These are phyloP conservation scores for Paramecium tetraurelia DNA, from an alignment of 73 alveolate genomes.

Conservation along the genomic window DNA sequence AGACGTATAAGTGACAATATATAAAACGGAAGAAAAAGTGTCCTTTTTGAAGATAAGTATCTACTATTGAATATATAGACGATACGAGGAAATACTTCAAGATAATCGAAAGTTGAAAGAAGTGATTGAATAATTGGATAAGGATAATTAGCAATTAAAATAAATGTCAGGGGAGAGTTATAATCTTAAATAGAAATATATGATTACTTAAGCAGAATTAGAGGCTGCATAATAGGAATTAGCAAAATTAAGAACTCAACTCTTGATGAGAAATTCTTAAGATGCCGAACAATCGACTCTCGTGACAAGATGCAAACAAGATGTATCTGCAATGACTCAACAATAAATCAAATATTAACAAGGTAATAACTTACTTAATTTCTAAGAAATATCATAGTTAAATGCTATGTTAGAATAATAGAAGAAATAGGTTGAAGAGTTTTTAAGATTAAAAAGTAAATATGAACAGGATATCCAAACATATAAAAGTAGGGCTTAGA, in stretches of 20 bases:
- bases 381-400: not conserved
- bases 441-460: not conserved
- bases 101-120: slow-evolving; percentile 19
- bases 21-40: not conserved
- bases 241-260: not conserved
- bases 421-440: not conserved
- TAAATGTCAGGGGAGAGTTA: not conserved
- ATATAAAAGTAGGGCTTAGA: not conserved
- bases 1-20: not conserved
- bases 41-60: slow-evolving; percentile 26
- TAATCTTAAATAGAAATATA: not conserved
- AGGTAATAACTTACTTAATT: not conserved
- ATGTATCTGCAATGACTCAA: not conserved
- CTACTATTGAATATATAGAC: not conserved
- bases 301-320: not conserved
- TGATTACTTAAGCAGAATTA: slow-evolving; percentile 22
- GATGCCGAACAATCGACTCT: not conserved
- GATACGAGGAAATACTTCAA: slow-evolving; percentile 9
- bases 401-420: not conserved
- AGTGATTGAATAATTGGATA: slow-evolving; percentile 10
- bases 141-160: not conserved
- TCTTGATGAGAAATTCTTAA: not conserved
- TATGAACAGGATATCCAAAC: not conserved
- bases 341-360: not conserved
- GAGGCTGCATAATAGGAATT: slow-evolving; percentile 47